Percentiles rank a stretch among this genome's conserved stretches.
Evolutionary conservation across 2,329 filamentous ascomycete genomes (phyloP).

Genomic region (Cylindrodendrum hubeiense): DNA sequence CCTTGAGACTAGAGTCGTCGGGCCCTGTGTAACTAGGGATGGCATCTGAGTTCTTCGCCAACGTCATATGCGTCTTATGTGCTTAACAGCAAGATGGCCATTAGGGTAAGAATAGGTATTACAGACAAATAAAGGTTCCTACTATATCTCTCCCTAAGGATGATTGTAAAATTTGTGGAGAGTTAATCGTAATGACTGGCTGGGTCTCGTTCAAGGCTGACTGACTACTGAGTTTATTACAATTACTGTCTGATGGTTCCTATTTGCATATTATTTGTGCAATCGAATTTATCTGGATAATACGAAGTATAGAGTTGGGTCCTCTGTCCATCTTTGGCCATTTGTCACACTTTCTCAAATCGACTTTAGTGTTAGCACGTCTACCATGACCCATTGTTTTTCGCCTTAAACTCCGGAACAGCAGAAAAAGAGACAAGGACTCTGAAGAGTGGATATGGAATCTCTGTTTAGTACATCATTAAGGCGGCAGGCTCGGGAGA

Average conservation of each 20-base stretch:
- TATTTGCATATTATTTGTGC: too few relatives aligned
- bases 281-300: too few relatives aligned
- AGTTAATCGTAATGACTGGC: too few relatives aligned
- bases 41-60: not conserved
- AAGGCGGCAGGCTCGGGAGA: slow-evolving; percentile 19
- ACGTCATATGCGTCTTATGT: not conserved
- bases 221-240: too few relatives aligned
- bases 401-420: not conserved
- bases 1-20: not conserved
- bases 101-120: not conserved
- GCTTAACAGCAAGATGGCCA: not conserved
- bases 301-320: too few relatives aligned
- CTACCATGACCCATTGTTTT: slow-evolving; percentile 1
- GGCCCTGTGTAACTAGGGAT: not conserved
- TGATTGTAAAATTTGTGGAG: too few relatives aligned
- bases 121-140: not conserved
- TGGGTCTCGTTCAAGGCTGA: too few relatives aligned
- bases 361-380: not conserved
- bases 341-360: not conserved
- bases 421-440: not conserved
- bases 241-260: too few relatives aligned
- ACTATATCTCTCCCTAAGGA: not conserved
- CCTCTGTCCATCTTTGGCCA: not conserved
- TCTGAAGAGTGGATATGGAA: not conserved
- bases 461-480: not conserved